A percentile compares a stretch with the other conserved stretches of the same genome.
Conservation (phyloP, 2,329 filamentous ascomycete genomes). For the Ilyonectria mors-panacis region DNA sequence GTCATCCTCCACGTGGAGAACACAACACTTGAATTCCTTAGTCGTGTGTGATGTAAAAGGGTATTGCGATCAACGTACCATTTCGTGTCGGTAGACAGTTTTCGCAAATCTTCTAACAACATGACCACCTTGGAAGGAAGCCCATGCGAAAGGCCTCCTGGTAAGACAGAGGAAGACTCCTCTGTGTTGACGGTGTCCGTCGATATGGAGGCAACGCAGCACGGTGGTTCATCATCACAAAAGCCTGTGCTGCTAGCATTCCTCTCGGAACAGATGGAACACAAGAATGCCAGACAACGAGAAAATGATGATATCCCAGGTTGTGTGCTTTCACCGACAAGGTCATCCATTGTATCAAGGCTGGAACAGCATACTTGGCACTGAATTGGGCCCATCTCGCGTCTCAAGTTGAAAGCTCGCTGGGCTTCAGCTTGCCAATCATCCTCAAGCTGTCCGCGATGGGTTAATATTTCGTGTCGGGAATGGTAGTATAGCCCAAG, state of each 20-base stretch:
- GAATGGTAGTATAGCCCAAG: slow-evolving; percentile 56
- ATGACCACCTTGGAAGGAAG: background rate
- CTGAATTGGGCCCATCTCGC: background rate
- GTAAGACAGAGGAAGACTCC: too few relatives aligned
- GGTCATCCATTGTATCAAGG: background rate
- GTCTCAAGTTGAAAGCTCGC: background rate
- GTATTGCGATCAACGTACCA: background rate
- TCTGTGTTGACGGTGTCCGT: too few relatives aligned
- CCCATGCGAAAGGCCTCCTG: too few relatives aligned
- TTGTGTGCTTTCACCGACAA: background rate
- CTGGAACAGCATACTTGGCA: background rate
- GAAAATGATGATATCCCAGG: background rate
- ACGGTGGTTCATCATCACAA: background rate
- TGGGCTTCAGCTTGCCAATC: background rate
- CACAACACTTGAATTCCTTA: slow-evolving; percentile 51
- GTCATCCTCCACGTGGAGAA: slow-evolving; percentile 66
- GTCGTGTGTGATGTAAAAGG: too few relatives aligned
- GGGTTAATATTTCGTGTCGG: slow-evolving; percentile 35
- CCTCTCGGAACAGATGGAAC: background rate
- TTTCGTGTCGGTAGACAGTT: background rate
- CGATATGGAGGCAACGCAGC: background rate
- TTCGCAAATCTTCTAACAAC: background rate
- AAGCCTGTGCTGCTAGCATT: too few relatives aligned
- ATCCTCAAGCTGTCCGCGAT: too few relatives aligned
- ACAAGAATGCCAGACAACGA: background rate